Base-by-base conservation (phyloP, 768 basidiomycete genomes). In the Boletus tomentosulus region DNA sequence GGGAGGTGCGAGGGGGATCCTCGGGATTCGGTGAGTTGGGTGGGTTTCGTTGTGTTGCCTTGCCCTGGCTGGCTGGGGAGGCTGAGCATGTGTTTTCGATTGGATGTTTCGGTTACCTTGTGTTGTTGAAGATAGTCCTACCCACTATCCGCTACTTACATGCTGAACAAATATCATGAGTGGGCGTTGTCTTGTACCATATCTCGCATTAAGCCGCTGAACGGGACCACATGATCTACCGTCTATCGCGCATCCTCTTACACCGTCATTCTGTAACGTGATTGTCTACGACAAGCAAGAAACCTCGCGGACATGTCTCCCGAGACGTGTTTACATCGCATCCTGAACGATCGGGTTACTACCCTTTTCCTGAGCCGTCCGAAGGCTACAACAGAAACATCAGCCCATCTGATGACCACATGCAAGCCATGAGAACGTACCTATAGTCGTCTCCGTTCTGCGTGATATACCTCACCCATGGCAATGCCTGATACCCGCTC, bases 381-480 rank as follows among this genome's bases (percentile, higher is more conserved):
- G 79, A 59, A 89, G 74, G 66, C 86, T 87, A 62, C 6, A 51
- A 44, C 35, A 19, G 9, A n/a, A n/a, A 38, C 6, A 42, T 45
- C 19, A 35, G 2, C 10, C 16, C 2, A 27, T 33, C 22, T 13
- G 25, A 13, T 11, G n/a, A 27, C 24, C 25, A 2, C 15, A 16
- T 30, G 24, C 41, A 7, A 10, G 19, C 16, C 7, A 16, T 3
- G 16, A 52, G 22, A 48, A 62, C 76, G 1, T 48, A 90, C 91
- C 90, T 92, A 67, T 92, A 92, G 67, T 92, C 91, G 62, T 93
- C 90, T 16, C 91, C 92, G 62, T 92, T 90, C 71, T 92, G 89
- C 2, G 91, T 92, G 55, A 95, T 91, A 67, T 93, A 97, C 54
- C 94, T 77, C 55, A 98, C 95, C 95, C 95, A 97, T 1, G 94